A percentile compares a stretch with the other conserved stretches of the same genome.
These are phyloP conservation scores for Debaryomyces singareniensis DNA, from an alignment of 1,139 yeast species.

Conservation along the genomic window DNA sequence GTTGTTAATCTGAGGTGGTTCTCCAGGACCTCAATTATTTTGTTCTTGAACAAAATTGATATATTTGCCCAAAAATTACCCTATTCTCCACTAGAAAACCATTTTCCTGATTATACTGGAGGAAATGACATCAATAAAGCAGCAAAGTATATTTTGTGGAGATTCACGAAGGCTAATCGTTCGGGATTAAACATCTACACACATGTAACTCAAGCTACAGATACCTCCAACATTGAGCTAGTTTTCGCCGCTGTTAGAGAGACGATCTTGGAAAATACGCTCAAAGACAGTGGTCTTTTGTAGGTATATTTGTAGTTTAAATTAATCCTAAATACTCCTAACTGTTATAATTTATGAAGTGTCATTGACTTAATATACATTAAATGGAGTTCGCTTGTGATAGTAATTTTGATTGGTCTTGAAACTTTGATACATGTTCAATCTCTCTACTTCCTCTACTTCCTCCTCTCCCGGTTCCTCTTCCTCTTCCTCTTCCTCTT, in stretches of 20 bases:
- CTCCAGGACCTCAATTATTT: constrained; percentile 74
- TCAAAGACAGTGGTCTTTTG: constrained; percentile 80
- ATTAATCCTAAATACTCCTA: too few relatives aligned
- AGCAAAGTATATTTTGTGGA: constrained; percentile 89
- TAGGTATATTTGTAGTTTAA: constrained; percentile 11
- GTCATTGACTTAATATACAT: too few relatives aligned
- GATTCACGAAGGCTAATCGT: constrained; percentile 80
- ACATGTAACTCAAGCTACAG: constrained; percentile 92
- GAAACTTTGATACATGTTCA: too few relatives aligned
- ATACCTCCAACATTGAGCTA: constrained; percentile 78
- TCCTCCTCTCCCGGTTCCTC: constrained; percentile 4
- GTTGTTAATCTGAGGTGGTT: constrained; percentile 95
- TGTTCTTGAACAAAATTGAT: constrained; percentile 85
- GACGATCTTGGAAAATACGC: constrained; percentile 76
- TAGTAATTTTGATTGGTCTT: too few relatives aligned
- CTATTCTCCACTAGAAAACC: constrained; percentile 71
- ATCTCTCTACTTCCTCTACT: constrained; percentile 7
- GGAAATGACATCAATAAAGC: constrained; percentile 87
- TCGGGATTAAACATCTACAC: constrained; percentile 81
- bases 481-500: constrained; percentile 6
- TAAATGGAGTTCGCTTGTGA: too few relatives aligned
- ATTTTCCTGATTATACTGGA: constrained; percentile 87
- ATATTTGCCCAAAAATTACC: constrained; percentile 82
- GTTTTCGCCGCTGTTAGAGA: constrained; percentile 92
- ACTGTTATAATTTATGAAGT: too few relatives aligned